These are phyloP conservation scores for Sisymbrium irio DNA, from an alignment of 345 rosid species.

Conservation along the genomic window DNA sequence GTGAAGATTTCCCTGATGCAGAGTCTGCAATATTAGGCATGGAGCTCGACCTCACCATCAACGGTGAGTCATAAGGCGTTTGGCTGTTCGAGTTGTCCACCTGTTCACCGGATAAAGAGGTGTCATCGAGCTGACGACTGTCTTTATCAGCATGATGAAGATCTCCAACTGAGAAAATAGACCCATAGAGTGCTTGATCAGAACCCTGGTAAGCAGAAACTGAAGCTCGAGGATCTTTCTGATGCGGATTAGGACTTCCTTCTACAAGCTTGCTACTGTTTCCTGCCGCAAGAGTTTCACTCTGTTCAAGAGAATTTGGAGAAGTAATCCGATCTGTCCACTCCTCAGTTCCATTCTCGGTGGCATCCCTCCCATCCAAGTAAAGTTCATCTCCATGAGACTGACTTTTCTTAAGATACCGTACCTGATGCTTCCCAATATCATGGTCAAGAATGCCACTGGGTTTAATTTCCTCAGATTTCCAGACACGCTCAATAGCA, in stretches of 20 bases:
- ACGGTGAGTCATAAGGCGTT: slow-evolving; percentile 39
- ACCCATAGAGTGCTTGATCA: slow-evolving; percentile 41
- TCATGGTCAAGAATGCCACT: slow-evolving; percentile 29
- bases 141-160: slow-evolving; percentile 47
- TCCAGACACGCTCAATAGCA: slow-evolving; percentile 43
- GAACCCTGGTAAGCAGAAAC: slow-evolving; percentile 49
- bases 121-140: slow-evolving; percentile 44
- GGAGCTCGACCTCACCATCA: slow-evolving; percentile 54
- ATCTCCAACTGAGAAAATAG: slow-evolving; percentile 65
- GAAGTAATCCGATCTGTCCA: slow-evolving; percentile 50
- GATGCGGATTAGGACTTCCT: slow-evolving; percentile 33
- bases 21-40: slow-evolving; percentile 48
- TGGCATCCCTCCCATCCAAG: slow-evolving; percentile 40
- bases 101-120: slow-evolving; percentile 41
- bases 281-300: slow-evolving; percentile 26
- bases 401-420: slow-evolving; percentile 59
- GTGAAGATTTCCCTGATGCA: slow-evolving; percentile 40
- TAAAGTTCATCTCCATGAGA: slow-evolving; percentile 66
- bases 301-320: slow-evolving; percentile 51
- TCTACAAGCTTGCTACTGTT: slow-evolving; percentile 35
- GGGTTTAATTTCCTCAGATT: slow-evolving; percentile 52
- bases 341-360: slow-evolving; percentile 43
- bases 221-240: slow-evolving; percentile 33
- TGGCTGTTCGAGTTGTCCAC: slow-evolving; percentile 41
- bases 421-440: slow-evolving; percentile 18